Evolutionary conservation across 2,329 filamentous ascomycete species (phyloP).

Genomic region (Aaosphaeria arxii): DNA sequence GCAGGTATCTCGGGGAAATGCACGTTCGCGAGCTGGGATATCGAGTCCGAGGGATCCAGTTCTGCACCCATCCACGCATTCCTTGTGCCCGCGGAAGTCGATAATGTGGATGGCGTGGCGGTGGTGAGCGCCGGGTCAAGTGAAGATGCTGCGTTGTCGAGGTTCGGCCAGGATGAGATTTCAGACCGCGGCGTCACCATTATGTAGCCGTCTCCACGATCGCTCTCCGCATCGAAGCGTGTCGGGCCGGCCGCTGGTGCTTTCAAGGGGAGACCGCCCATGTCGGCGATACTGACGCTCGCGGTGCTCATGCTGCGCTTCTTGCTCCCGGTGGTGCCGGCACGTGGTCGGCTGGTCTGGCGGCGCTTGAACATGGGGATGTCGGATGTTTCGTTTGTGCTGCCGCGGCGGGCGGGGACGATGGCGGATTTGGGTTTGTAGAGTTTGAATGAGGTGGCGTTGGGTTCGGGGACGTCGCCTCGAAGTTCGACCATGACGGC

Average conservation of each 20-base stretch:
- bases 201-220: constrained; percentile 21
- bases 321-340: constrained; percentile 10
- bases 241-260: constrained; percentile 2
- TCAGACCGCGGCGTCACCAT: constrained; percentile 29
- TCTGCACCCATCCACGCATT: constrained; percentile 29
- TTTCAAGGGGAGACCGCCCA: constrained; percentile 17
- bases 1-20: constrained; percentile 31
- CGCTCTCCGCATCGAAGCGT: constrained; percentile 13
- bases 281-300: constrained; percentile 9
- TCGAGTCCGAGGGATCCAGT: constrained; percentile 18
- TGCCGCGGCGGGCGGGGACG: constrained; percentile 28
- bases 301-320: constrained; percentile 15
- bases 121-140: constrained; percentile 10
- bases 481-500: constrained; percentile 51
- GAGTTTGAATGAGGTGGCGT: constrained; percentile 12
- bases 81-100: constrained; percentile 2
- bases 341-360: constrained; percentile 22
- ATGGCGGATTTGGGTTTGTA: constrained; percentile 25
- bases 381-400: constrained; percentile 16
- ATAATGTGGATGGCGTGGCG: constrained; percentile 4
- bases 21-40: constrained; percentile 23
- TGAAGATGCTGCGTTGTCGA: constrained; percentile 9
- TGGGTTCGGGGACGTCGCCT: constrained; percentile 7
- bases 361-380: constrained; percentile 27
- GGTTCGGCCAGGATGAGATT: constrained; percentile 17